Evolutionary conservation across 73 alveolate species (phyloP).

Genomic region (Uronychia setigera): DNA sequence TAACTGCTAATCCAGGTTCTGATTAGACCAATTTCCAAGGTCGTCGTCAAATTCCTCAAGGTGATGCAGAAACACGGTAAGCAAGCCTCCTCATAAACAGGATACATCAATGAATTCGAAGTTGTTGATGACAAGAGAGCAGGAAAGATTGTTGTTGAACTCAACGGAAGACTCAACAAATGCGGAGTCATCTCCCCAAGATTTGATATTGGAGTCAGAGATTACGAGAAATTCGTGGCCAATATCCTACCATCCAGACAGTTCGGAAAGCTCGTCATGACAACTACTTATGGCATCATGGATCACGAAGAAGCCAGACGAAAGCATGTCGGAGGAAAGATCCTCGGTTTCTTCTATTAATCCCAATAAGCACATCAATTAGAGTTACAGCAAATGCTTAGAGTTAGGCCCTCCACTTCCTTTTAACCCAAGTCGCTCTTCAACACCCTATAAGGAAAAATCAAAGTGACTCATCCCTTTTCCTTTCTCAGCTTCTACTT

Average conservation of each 20-base stretch:
- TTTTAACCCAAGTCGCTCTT: too few relatives aligned
- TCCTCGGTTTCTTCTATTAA: constrained; percentile 97
- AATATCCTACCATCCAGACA: constrained; percentile 96
- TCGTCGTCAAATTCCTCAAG: constrained; percentile 93
- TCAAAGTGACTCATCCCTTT: neutral
- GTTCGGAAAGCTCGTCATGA: constrained; percentile 94
- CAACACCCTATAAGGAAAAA: neutral
- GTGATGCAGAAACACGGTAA: constrained; percentile 95
- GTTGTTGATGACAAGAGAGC: constrained; percentile 98
- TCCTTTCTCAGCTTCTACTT: neutral
- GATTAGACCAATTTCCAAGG: constrained; percentile 97
- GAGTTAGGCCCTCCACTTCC: neutral
- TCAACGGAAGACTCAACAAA: constrained; percentile 96
- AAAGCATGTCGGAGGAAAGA: constrained; percentile 98
- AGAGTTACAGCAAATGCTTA: neutral
- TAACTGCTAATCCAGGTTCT: constrained; percentile 64
- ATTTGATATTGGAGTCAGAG: constrained; percentile 79
- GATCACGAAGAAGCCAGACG: constrained; percentile 96
- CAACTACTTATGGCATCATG: constrained; percentile 95
- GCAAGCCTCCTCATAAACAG: neutral
- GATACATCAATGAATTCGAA: constrained; percentile 96
- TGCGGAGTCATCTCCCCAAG: constrained; percentile 99
- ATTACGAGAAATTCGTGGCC: constrained; percentile 86
- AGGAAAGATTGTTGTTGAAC: constrained; percentile 96
- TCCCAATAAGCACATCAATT: neutral